These are phyloP conservation scores for Cystobasidium sp. DNA, from an alignment of 1,284 basidiomycete species.

Conservation along the genomic window DNA sequence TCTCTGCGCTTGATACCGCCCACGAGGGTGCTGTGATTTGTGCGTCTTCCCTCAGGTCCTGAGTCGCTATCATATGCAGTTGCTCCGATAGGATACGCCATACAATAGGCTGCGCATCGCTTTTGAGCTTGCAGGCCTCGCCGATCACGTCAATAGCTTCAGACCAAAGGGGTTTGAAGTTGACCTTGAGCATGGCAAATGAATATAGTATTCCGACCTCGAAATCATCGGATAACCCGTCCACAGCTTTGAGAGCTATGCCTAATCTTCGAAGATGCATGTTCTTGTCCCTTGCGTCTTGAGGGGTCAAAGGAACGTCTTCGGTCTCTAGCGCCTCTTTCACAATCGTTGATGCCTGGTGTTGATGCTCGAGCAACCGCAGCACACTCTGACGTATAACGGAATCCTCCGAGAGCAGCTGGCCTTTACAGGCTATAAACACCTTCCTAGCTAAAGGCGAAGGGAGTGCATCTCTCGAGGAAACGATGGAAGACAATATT, in stretches of 20 bases:
- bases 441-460: not conserved
- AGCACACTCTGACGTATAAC: constrained; percentile 57
- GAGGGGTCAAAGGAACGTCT: constrained; percentile 58
- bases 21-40: not conserved
- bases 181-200: constrained; percentile 82
- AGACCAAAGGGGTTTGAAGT: constrained; percentile 83
- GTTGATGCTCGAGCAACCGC: constrained; percentile 53
- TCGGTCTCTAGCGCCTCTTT: constrained; percentile 50
- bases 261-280: constrained; percentile 64
- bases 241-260: constrained; percentile 47
- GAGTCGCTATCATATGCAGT: constrained; percentile 23
- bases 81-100: constrained; percentile 68
- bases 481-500: constrained; percentile 12
- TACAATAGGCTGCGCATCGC: constrained; percentile 65
- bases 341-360: constrained; percentile 46
- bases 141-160: constrained; percentile 75
- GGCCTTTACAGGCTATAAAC: not conserved
- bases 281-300: constrained; percentile 79
- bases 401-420: constrained; percentile 60
- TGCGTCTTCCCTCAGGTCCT: not conserved
- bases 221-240: not conserved
- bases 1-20: not conserved
- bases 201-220: constrained; percentile 14
- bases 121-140: constrained; percentile 59
- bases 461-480: not conserved